phyloP scores from a whole-genome alignment of 371 early-diverging fungal species.

The Mortierella sp. region DNA sequence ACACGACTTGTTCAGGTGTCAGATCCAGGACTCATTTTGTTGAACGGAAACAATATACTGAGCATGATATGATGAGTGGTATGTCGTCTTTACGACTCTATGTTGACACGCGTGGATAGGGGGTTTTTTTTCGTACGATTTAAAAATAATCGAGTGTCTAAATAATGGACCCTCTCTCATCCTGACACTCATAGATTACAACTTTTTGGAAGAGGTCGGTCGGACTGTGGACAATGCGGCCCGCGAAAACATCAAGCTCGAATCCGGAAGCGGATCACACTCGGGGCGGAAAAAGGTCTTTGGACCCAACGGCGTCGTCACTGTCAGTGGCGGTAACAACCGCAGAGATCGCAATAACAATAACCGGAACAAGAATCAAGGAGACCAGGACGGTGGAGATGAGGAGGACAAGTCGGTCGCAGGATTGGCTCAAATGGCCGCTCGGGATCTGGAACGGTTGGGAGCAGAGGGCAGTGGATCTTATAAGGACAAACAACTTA shows the following conservation, averaged over 20 bases:
- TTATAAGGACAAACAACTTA: slow-evolving; percentile 48
- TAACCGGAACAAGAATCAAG: slow-evolving; percentile 5
- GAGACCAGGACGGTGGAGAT: background rate
- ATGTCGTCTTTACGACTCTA: slow-evolving; percentile 17
- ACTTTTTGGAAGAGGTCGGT: slow-evolving; percentile 52
- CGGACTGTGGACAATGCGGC: slow-evolving; percentile 50
- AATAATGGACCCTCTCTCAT: background rate
- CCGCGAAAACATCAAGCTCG: slow-evolving; percentile 46
- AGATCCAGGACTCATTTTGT: slow-evolving; percentile 75
- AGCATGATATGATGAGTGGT: slow-evolving; percentile 79
- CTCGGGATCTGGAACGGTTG: slow-evolving; percentile 39
- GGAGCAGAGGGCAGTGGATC: slow-evolving; percentile 44
- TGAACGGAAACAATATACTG: slow-evolving; percentile 65
- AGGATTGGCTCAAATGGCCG: slow-evolving; percentile 30
- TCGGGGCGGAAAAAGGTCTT: slow-evolving; percentile 30
- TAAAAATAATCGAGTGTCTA: background rate
- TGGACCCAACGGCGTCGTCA: slow-evolving; percentile 16
- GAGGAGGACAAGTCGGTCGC: background rate
- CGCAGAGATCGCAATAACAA: slow-evolving; percentile 10
- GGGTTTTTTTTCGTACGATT: too few relatives aligned
- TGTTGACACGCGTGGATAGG: background rate
- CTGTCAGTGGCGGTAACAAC: background rate
- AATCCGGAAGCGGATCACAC: slow-evolving; percentile 9
- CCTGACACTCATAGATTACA: slow-evolving; percentile 29
- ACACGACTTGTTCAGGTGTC: slow-evolving; percentile 72